Evolutionary conservation across 352 stramenopile species (phyloP).

Genomic region (Thraustotheca clavata): DNA sequence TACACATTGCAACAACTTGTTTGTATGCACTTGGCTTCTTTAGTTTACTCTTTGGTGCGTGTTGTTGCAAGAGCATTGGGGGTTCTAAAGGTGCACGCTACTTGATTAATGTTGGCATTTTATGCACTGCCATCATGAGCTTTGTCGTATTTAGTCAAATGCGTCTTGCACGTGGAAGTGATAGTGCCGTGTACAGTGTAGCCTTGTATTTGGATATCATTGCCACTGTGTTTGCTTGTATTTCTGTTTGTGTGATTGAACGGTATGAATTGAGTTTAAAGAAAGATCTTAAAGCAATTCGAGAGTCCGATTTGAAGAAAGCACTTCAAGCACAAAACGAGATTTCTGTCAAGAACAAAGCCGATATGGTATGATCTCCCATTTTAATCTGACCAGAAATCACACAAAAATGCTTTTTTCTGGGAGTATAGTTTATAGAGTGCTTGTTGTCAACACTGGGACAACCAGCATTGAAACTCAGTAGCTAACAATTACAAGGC

Average conservation of each 20-base stretch:
- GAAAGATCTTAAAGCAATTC: background rate
- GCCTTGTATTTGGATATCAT: constrained; percentile 5
- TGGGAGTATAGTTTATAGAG: no score
- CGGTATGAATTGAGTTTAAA: background rate
- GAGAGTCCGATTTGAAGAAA: no score
- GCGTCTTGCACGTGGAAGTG: background rate
- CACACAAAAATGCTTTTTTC: no score
- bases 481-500: no score
- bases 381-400: no score
- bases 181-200: background rate
- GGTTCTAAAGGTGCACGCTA: background rate
- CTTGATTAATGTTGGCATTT: constrained; percentile 1
- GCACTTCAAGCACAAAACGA: no score
- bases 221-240: background rate
- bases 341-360: no score
- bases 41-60: background rate
- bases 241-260: constrained; percentile 9
- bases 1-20: background rate
- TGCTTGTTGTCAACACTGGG: no score
- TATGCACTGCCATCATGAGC: constrained; percentile 1
- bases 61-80: background rate
- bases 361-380: no score
- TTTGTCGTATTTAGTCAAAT: background rate
- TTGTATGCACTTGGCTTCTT: background rate
- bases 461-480: no score